Base-by-base conservation (phyloP, 108 stramenopile species). In the Nitzschia inconspicua region DNA sequence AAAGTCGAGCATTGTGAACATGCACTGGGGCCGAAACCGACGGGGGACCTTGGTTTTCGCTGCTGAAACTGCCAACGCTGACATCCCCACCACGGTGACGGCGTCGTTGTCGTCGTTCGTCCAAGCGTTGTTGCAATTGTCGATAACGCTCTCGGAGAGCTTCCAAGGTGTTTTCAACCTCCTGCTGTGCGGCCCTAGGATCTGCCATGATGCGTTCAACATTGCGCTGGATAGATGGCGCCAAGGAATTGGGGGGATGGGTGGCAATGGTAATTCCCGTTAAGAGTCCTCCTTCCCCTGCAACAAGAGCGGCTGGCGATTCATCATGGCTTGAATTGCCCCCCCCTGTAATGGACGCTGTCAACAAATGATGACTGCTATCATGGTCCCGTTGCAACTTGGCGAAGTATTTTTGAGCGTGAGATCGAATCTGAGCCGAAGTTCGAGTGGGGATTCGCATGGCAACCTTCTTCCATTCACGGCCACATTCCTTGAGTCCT, bases 401-500 rank as follows among this genome's bases (percentile, higher is more conserved):
- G 61, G 88, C 75, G 67, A 99, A 97, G 65, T 97, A 97, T 76
- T 98, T 98, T 79, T 98, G 97, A 1, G 98, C 98, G 62, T 99
- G 98, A 31, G 94, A 94, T 5, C 98, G 88, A 47, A 97, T 96
- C 57, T 99, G 98, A 23, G 93, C 85, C 14, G 96, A 93, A 18
- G 94, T 94, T 32, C 97, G 67, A 10, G 96, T 95, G 3, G 95
- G 88, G 51, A 99, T 94, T 27, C 83, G 70, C 20, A 66, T 32
- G 3, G 86, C 80, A 16, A 95, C 92, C 63, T 85, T 82, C 70
- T 90, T 94, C 97, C 96, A 97, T 72, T 92, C 85, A 16, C 86
- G 71, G 11, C 98, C 98, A 72, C 80, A 85, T 11, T 74, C 62
- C 52, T 60, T 56, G 23, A 97, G 80, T 10, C 96, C 96, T 41